Percentiles rank a stretch among this genome's conserved stretches.
Conservation (phyloP, 148 eudicot species). For the Chenopodium quinoa region DNA sequence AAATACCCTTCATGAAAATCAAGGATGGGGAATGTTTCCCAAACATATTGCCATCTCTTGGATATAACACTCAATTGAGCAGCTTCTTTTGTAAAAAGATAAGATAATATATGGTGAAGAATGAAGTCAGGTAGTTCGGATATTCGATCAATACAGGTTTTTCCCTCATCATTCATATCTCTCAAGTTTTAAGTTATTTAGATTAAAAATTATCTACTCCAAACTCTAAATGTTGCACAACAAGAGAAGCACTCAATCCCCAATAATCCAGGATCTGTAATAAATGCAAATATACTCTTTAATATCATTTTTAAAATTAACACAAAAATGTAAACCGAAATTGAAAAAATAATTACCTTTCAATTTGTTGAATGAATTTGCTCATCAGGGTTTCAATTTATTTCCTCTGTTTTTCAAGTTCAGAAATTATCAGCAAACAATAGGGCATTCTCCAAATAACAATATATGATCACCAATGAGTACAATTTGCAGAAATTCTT, state of each 20-base stretch:
- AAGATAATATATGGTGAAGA: slow-evolving; percentile 27
- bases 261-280: background rate
- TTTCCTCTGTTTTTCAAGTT: no score
- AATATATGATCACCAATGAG: no score
- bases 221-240: background rate
- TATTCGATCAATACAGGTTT: slow-evolving; percentile 10
- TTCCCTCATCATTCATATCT: slow-evolving; percentile 14
- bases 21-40: slow-evolving; percentile 25
- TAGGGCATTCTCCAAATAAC: no score
- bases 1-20: slow-evolving; percentile 23
- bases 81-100: slow-evolving; percentile 15
- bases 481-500: no score
- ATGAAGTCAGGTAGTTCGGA: slow-evolving; percentile 25
- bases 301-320: no score
- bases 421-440: no score
- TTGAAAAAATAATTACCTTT: no score
- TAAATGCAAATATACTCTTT: no score
- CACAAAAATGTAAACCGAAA: no score
- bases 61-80: slow-evolving; percentile 19
- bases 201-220: background rate
- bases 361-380: no score
- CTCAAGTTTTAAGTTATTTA: background rate
- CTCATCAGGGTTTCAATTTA: no score
- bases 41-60: slow-evolving; percentile 26
- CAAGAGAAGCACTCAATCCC: background rate